phyloP scores from a whole-genome alignment of 805 yeast species.

The Metschnikowia peoriensis region DNA sequence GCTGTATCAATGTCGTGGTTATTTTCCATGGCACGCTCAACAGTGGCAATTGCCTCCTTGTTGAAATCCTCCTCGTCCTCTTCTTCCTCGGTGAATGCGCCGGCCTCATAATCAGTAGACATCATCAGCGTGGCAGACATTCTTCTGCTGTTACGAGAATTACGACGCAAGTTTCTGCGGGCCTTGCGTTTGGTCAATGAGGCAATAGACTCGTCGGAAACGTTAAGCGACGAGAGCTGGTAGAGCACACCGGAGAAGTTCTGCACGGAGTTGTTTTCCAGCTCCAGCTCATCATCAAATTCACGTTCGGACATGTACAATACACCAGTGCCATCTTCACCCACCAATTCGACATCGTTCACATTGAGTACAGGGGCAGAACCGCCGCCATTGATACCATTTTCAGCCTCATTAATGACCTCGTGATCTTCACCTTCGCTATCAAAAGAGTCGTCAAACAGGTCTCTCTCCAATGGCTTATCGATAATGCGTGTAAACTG shows the following conservation, averaged over 20 bases:
- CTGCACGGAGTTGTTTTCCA: slow-evolving; percentile 34
- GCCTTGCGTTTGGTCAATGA: slow-evolving; percentile 48
- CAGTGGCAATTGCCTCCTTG: slow-evolving; percentile 90
- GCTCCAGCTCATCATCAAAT: slow-evolving; percentile 34
- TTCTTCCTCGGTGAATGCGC: slow-evolving; percentile 33
- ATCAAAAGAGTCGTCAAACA: slow-evolving; percentile 31
- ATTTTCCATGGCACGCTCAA: slow-evolving; percentile 86
- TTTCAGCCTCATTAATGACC: slow-evolving; percentile 19
- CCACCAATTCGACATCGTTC: slow-evolving; percentile 34
- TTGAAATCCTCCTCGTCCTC: slow-evolving; percentile 70
- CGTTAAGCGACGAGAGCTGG: slow-evolving; percentile 45
- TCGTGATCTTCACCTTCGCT: slow-evolving; percentile 39
- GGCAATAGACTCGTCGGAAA: slow-evolving; percentile 59
- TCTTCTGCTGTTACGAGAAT: slow-evolving; percentile 27
- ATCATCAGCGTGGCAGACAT: slow-evolving; percentile 34
- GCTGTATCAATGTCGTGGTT: slow-evolving; percentile 95
- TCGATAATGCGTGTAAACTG: slow-evolving; percentile 53
- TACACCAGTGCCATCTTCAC: slow-evolving; percentile 51
- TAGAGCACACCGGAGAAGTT: slow-evolving; percentile 45
- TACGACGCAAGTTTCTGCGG: slow-evolving; percentile 31
- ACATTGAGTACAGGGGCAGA: not conserved
- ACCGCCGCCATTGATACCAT: not conserved
- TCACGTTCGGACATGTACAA: slow-evolving; percentile 49
- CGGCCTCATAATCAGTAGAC: slow-evolving; percentile 49
- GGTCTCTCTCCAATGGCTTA: slow-evolving; percentile 38